phyloP scores from a whole-genome alignment of 1,139 yeast species.

The Sugiyamaella neomexicana region DNA sequence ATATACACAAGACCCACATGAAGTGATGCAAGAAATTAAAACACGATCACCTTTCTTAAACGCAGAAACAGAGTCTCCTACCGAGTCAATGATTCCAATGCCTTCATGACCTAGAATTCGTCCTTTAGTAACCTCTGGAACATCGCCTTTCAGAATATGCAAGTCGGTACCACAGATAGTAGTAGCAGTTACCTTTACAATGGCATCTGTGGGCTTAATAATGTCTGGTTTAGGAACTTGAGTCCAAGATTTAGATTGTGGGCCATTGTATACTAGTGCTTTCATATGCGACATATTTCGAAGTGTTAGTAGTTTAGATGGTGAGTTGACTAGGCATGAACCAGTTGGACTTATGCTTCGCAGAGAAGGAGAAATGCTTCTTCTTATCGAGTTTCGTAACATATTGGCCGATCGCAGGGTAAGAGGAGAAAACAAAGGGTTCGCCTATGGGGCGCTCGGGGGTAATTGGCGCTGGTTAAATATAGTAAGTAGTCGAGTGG shows the following conservation, averaged over 20 bases:
- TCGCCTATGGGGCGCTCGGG: no score
- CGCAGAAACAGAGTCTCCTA: conserved; percentile 42
- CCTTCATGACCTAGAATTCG: conserved; percentile 57
- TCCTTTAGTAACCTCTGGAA: conserved; percentile 50
- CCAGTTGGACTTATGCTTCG: no score
- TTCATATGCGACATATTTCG: conserved; percentile 38
- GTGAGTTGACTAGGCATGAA: not conserved
- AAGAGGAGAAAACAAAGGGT: not conserved
- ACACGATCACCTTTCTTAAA: conserved; percentile 50
- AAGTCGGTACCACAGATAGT: conserved; percentile 54
- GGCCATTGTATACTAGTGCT: conserved; percentile 49
- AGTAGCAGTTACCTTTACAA: conserved; percentile 46
- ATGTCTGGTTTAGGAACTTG: conserved; percentile 44
- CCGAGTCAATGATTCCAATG: conserved; percentile 47
- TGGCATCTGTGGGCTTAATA: conserved; percentile 45
- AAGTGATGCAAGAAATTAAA: conserved; percentile 48
- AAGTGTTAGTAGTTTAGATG: not conserved
- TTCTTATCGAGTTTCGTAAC: not conserved
- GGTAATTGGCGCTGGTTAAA: no score
- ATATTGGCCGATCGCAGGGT: not conserved
- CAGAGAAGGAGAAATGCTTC: not conserved
- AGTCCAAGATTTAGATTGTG: conserved; percentile 42
- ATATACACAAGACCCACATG: conserved; percentile 55
- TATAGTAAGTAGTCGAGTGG: no score
- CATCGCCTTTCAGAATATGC: conserved; percentile 51